A percentile compares a stretch with the other conserved stretches of the same genome.
These are phyloP conservation scores for Nakazawaea siamensis DNA, from an alignment of 805 yeast genomes.

Conservation along the genomic window DNA sequence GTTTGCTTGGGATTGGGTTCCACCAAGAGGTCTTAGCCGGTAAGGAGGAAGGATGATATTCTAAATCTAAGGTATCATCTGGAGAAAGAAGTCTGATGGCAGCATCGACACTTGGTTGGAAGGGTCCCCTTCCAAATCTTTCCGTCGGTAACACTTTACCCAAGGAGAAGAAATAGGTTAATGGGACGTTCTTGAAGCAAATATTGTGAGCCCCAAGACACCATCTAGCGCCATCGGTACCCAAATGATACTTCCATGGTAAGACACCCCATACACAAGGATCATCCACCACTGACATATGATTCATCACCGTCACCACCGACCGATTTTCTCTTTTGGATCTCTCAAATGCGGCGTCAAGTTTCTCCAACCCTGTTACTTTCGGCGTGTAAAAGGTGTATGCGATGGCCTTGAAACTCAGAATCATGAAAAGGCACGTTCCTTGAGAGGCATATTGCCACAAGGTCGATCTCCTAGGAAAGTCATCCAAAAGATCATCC, in stretches of 20 bases:
- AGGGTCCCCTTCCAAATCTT: constrained; percentile 89
- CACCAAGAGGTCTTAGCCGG: background rate
- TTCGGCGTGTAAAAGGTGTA: constrained; percentile 56
- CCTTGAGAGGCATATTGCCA: constrained; percentile 69
- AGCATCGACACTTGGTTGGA: constrained; percentile 86
- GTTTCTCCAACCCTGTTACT: constrained; percentile 51
- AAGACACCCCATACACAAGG: constrained; percentile 85
- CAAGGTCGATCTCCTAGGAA: constrained; percentile 46
- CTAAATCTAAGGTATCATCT: constrained; percentile 53
- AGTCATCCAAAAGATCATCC: constrained; percentile 55
- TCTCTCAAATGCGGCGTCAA: constrained; percentile 55
- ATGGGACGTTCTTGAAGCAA: constrained; percentile 55
- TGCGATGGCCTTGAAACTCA: constrained; percentile 53
- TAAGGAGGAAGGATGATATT: constrained; percentile 19
- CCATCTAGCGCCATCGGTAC: constrained; percentile 75
- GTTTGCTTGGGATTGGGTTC: background rate
- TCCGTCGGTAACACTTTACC: constrained; percentile 87
- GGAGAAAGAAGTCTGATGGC: constrained; percentile 74
- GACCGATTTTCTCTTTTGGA: constrained; percentile 67
- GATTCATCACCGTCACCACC: constrained; percentile 82
- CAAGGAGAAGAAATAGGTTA: constrained; percentile 61
- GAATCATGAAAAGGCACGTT: constrained; percentile 60
- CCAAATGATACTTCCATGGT: constrained; percentile 59
- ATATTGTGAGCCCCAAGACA: constrained; percentile 90
- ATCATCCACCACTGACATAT: constrained; percentile 87